Conservation (phyloP, 73 alveolate genomes). For the Effrenium voratum region DNA sequence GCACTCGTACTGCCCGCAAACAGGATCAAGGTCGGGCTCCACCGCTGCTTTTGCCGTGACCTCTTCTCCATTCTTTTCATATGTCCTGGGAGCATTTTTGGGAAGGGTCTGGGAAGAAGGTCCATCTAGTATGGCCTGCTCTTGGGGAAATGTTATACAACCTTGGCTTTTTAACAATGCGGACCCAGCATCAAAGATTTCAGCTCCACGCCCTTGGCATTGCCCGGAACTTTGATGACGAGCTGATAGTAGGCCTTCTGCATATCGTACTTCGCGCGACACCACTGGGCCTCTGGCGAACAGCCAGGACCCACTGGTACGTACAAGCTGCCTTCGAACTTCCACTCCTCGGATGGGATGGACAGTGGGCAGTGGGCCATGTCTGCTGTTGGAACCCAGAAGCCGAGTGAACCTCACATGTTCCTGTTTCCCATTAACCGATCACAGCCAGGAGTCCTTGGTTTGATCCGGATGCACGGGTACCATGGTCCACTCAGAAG, state of each 20-base stretch:
- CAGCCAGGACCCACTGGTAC: constrained; percentile 45
- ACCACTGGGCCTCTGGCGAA: constrained; percentile 38
- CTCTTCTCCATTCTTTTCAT: neutral
- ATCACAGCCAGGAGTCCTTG: neutral
- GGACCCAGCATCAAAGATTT: neutral
- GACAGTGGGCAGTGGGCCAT: neutral
- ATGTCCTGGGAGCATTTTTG: too few species aligned
- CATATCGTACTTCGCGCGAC: constrained; percentile 16
- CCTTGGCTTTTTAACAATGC: too few species aligned
- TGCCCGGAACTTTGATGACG: constrained; percentile 2
- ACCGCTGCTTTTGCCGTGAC: neutral
- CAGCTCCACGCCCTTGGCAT: constrained; percentile 20
- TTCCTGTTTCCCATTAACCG: neutral
- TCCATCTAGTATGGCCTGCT: too few species aligned
- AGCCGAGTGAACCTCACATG: neutral
- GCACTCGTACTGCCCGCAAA: constrained; percentile 42
- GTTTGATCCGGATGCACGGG: constrained; percentile 32
- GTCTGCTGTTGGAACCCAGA: too few species aligned
- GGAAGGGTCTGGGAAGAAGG: too few species aligned
- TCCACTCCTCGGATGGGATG: constrained; percentile 7
- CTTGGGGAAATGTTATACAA: too few species aligned
- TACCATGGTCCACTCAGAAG: constrained; percentile 34
- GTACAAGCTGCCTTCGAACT: constrained; percentile 17
- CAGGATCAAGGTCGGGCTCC: neutral
- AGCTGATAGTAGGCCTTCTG: constrained; percentile 28